Conservation (phyloP, 305 asterid species). For the Fraxinus xanthoxyloides region DNA sequence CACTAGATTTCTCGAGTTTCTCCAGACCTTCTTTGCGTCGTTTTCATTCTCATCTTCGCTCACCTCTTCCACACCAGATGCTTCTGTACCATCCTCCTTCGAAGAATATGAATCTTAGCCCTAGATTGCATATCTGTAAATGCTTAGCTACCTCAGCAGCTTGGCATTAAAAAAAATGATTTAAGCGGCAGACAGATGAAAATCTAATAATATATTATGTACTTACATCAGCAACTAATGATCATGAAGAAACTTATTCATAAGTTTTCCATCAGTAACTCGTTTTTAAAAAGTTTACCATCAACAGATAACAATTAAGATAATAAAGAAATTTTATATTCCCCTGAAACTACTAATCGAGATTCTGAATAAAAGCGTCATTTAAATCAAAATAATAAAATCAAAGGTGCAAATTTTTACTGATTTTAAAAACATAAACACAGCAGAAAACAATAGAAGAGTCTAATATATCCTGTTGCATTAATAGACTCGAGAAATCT, state of each 20-base stretch:
- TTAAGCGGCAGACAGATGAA: not conserved
- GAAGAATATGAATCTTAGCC: slow-evolving; percentile 69
- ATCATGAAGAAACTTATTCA: not conserved
- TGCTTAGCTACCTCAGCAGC: slow-evolving; percentile 48
- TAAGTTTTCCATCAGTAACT: not conserved
- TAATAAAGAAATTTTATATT: too few species aligned
- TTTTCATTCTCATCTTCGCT: slow-evolving; percentile 69
- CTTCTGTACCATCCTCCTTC: slow-evolving; percentile 43
- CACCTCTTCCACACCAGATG: slow-evolving; percentile 48
- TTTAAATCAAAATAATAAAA: not conserved
- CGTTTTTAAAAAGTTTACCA: not conserved
- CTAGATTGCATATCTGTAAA: slow-evolving; percentile 31
- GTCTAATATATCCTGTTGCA: not conserved
- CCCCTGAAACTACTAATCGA: not conserved
- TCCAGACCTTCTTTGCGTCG: slow-evolving; percentile 64
- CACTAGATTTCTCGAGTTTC: slow-evolving; percentile 80
- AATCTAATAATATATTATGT: not conserved
- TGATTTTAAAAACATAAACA: not conserved
- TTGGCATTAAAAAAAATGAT: slow-evolving; percentile 18
- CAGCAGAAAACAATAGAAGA: not conserved
- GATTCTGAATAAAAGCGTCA: not conserved
- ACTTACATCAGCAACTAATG: not conserved
- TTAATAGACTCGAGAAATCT: not conserved
- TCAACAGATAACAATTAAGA: not conserved
- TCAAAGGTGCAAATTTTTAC: not conserved